These are phyloP conservation scores for Candida coleopterorum DNA, from an alignment of 805 yeast species.

Conservation along the genomic window DNA sequence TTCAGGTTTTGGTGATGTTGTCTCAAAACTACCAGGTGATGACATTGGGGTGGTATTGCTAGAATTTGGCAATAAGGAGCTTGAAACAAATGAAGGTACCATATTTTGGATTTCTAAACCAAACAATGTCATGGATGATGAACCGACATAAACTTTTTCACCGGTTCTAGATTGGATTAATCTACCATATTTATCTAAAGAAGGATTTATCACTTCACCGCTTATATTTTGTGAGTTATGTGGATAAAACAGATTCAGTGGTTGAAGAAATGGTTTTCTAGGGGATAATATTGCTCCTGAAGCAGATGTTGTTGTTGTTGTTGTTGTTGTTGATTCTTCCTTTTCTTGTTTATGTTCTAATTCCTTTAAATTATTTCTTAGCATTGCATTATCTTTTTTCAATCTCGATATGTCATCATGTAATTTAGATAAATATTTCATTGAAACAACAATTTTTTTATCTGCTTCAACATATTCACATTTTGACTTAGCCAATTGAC, in stretches of 20 bases:
- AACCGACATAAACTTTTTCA: slow-evolving; percentile 70
- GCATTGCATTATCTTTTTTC: slow-evolving; percentile 59
- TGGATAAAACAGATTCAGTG: background rate
- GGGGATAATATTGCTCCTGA: background rate
- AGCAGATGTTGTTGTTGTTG: no score
- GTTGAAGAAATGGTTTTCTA: background rate
- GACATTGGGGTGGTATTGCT: slow-evolving; percentile 7
- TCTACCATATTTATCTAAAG: slow-evolving; percentile 66
- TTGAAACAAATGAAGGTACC: slow-evolving; percentile 34
- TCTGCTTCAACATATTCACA: slow-evolving; percentile 74
- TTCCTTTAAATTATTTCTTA: slow-evolving; percentile 42
- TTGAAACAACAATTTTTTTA: slow-evolving; percentile 66
- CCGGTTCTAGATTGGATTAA: slow-evolving; percentile 72
- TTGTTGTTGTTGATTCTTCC: background rate
- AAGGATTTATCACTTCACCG: slow-evolving; percentile 61
- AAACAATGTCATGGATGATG: slow-evolving; percentile 78
- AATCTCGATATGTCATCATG: slow-evolving; percentile 64
- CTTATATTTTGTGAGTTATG: background rate
- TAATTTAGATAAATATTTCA: slow-evolving; percentile 60
- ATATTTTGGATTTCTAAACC: slow-evolving; percentile 72
- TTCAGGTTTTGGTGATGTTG: slow-evolving; percentile 4
- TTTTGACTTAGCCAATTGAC: slow-evolving; percentile 47
- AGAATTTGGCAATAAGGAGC: slow-evolving; percentile 9
- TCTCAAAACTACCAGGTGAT: slow-evolving; percentile 10
- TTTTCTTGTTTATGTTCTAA: slow-evolving; percentile 12